Evolutionary conservation across 345 rosid genomes (phyloP), one percentile per base, ranked within the genome.

Genomic region (Brassica carinata): DNA sequence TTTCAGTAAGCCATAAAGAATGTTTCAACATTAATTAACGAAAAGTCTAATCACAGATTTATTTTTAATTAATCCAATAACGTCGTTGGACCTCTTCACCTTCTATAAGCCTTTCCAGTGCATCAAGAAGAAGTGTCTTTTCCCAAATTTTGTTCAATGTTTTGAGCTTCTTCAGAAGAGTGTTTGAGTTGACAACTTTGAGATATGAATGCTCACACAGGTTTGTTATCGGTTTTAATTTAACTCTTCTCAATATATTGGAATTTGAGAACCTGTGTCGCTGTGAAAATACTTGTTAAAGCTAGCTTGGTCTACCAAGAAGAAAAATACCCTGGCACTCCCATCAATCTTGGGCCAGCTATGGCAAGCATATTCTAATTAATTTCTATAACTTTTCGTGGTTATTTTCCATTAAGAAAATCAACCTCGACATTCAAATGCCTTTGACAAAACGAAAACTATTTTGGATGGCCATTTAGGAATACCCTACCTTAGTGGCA

Each of bases 91-190:
- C 85, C 27, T 88, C 90, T 51, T 90, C 79, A 5, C 97, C 92
- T 85, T 85, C 79, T 1, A 87, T 68, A 63, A 92, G 85, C 82
- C 48, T 91, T 81, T 91, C 92, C 27, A 92, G 85, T 4, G 89
- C 87, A 81, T 92, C 97, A 4, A 74, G 72, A 63, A 92, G 95
- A 67, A 94, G 23, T 13, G 98, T 92, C 84, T 87, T 94, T 68
- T 90, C 91, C 97, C 95, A 94, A 67, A 92, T 85, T 79, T 53
- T 67, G 13, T 83, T 64, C 0, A 90, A 86, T 48, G 76, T 85
- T 89, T 73, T 91, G 97, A 29, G 95, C 87, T 84, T 92, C 97
- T 85, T 94, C 91, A 0, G 97, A 94, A 82, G 94, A 91, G 81
- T 85, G 88, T 36, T 36, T 36, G 8, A 7, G 38, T 33, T 33